Evolutionary conservation across 106 monocot genomes (phyloP).

Genomic region (Dendrobium officinale): DNA sequence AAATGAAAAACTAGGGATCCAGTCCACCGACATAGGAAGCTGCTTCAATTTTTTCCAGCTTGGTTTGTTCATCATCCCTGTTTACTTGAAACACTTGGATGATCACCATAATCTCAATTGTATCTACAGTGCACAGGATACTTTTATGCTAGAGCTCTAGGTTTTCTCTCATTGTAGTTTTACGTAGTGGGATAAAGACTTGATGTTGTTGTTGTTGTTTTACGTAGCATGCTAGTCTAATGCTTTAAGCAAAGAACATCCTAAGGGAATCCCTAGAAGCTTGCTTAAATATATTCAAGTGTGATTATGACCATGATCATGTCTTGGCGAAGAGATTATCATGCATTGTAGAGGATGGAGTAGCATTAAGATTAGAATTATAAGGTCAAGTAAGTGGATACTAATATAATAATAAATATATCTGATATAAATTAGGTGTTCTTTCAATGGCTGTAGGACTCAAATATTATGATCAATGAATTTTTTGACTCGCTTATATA

Average conservation of each 20-base stretch:
- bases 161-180: not conserved
- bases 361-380: too few species aligned
- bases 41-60: not conserved
- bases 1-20: not conserved
- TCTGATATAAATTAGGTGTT: too few species aligned
- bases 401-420: too few species aligned
- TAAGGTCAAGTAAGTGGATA: too few species aligned
- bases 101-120: not conserved
- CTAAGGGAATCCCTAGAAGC: not conserved
- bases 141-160: not conserved
- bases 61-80: not conserved
- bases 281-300: not conserved
- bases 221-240: not conserved
- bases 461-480: too few species aligned
- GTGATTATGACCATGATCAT: too few species aligned
- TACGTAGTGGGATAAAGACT: too few species aligned
- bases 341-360: too few species aligned
- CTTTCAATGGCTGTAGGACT: too few species aligned
- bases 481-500: too few species aligned
- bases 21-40: not conserved
- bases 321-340: too few species aligned
- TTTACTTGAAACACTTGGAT: not conserved
- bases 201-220: not conserved
- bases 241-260: not conserved
- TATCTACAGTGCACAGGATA: not conserved